phyloP scores from a whole-genome alignment of 768 basidiomycete genomes.

The Termitomyces sp. region DNA sequence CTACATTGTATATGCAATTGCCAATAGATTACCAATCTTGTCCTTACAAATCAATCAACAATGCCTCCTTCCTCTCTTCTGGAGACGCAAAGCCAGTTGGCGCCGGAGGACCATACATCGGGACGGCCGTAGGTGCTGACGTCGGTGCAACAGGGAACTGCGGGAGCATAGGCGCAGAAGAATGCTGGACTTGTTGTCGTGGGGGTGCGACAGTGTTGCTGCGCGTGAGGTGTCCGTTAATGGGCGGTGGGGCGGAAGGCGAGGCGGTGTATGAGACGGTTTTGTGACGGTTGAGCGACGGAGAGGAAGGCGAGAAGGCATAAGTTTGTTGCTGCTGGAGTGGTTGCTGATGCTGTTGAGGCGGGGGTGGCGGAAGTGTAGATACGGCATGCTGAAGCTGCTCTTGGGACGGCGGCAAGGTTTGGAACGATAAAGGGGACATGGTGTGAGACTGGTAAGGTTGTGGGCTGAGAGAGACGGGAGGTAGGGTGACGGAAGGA shows the following conservation, averaged over 20 bases:
- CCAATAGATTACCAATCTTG: background rate
- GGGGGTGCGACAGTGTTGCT: constrained; percentile 30
- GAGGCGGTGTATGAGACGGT: constrained; percentile 30
- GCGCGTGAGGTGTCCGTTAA: constrained; percentile 24
- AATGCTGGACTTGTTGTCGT: constrained; percentile 27
- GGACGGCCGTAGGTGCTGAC: constrained; percentile 49
- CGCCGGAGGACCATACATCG: constrained; percentile 47
- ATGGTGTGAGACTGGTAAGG: constrained; percentile 15
- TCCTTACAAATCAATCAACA: constrained; percentile 49
- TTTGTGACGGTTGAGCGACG: constrained; percentile 30
- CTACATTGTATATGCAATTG: background rate
- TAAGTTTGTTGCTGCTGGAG: constrained; percentile 15
- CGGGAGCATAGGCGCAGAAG: constrained; percentile 37
- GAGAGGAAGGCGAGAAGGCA: constrained; percentile 6
- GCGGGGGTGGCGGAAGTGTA: constrained; percentile 20
- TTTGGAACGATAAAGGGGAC: constrained; percentile 19
- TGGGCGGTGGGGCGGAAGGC: constrained; percentile 16
- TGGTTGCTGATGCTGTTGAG: constrained; percentile 18
- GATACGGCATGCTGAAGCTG: constrained; percentile 20
- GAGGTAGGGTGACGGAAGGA: constrained; percentile 14
- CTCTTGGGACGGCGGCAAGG: constrained; percentile 23
- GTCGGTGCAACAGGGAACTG: constrained; percentile 69
- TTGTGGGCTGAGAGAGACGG: constrained; percentile 23
- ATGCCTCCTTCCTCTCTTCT: constrained; percentile 64
- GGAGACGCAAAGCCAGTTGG: constrained; percentile 48